phyloP scores from a whole-genome alignment of 2,329 filamentous ascomycete species.

The Talaromyces sp. region DNA sequence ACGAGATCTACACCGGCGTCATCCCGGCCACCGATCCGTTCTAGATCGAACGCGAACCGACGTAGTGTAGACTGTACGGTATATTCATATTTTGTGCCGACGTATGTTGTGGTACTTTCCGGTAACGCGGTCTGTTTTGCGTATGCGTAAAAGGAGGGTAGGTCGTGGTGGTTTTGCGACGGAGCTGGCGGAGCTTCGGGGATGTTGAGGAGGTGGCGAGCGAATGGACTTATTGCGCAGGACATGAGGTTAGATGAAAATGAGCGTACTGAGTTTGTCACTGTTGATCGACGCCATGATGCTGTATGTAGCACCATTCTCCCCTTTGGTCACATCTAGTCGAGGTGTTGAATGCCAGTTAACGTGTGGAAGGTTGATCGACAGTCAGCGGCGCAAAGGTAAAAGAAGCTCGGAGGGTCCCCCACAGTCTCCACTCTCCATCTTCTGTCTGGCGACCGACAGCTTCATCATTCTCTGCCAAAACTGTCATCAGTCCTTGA shows the following conservation, averaged over 20 bases:
- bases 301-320: constrained; percentile 2
- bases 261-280: constrained; percentile 3
- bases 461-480: not conserved
- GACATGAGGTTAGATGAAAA: constrained; percentile 14
- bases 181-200: constrained; percentile 33
- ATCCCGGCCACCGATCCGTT: constrained; percentile 44
- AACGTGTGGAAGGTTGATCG: not conserved
- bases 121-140: constrained; percentile 38
- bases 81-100: constrained; percentile 49
- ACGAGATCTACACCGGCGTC: constrained; percentile 48
- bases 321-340: not conserved
- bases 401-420: not conserved
- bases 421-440: constrained; percentile 2
- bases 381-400: not conserved
- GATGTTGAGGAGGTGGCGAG: constrained; percentile 36
- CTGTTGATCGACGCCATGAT: not conserved
- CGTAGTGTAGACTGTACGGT: constrained; percentile 40
- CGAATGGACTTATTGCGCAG: constrained; percentile 25
- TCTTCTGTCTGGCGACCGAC: not conserved
- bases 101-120: constrained; percentile 38
- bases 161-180: constrained; percentile 35
- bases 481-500: not conserved
- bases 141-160: constrained; percentile 41
- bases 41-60: constrained; percentile 37
- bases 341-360: not conserved